A percentile compares a stretch with the other conserved stretches of the same genome.
Conservation (phyloP, 2,329 filamentous ascomycete species). For the Akanthomyces dipterigenus region DNA sequence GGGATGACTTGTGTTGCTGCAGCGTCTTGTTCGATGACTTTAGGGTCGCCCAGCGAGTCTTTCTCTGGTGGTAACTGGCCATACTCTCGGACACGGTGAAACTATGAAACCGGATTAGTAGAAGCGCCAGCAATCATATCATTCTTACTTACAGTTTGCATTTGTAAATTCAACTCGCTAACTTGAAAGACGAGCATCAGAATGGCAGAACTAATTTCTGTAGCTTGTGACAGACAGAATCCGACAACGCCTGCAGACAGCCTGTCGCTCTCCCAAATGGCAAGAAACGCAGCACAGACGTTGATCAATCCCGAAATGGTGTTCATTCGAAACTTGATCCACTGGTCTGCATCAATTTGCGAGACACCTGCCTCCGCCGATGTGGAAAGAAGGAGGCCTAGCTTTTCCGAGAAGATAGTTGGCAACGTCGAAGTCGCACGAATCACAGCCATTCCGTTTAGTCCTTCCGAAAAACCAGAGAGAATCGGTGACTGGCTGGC, state of each 20-base stretch:
- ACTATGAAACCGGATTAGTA: conserved; percentile 26
- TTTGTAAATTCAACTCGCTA: conserved; percentile 45
- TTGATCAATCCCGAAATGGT: conserved; percentile 47
- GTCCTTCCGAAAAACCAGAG: conserved; percentile 47
- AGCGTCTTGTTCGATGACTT: conserved; percentile 26
- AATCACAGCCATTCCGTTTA: conserved; percentile 44
- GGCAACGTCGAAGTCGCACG: conserved; percentile 43
- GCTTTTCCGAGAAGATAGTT: conserved; percentile 37
- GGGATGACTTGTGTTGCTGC: conserved; percentile 33
- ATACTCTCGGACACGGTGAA: conserved; percentile 43
- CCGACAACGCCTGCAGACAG: conserved; percentile 47
- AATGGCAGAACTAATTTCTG: conserved; percentile 44
- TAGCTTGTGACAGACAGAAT: conserved; percentile 51
- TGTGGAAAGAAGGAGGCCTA: conserved; percentile 40
- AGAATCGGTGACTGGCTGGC: conserved; percentile 48
- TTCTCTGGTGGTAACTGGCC: conserved; percentile 36
- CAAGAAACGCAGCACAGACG: conserved; percentile 44
- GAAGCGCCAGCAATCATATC: neutral
- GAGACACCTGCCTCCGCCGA: conserved; percentile 39
- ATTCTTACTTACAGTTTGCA: conserved; percentile 43
- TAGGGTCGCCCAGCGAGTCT: conserved; percentile 33
- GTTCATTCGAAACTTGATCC: conserved; percentile 49
- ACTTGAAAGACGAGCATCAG: conserved; percentile 43
- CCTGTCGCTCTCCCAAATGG: conserved; percentile 38
- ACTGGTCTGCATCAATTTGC: conserved; percentile 44